Percentiles rank a stretch among this genome's conserved stretches.
Conservation (phyloP, 208 protist species). For the Trypanosoma rangeli region DNA sequence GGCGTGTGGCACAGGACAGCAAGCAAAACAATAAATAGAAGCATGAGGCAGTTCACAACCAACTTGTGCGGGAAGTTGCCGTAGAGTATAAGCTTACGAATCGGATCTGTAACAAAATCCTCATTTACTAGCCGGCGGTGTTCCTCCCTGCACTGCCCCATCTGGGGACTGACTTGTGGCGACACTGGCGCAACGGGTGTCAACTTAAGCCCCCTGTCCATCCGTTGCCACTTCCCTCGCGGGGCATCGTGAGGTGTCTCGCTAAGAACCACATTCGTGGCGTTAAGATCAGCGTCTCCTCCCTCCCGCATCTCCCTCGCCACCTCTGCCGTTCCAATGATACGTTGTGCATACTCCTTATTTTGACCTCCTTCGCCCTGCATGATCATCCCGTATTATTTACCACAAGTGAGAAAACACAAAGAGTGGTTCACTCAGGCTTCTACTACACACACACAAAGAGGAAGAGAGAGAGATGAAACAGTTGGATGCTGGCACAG, state of each 20-base stretch:
- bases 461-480: background rate
- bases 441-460: background rate
- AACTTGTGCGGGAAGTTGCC: slow-evolving; percentile 49
- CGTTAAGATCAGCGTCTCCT: background rate
- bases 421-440: background rate
- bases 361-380: background rate
- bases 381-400: background rate
- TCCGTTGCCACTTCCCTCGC: background rate
- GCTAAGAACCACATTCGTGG: background rate
- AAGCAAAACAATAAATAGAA: slow-evolving; percentile 37
- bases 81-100: slow-evolving; percentile 37
- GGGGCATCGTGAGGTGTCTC: background rate
- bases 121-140: slow-evolving; percentile 31
- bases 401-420: background rate
- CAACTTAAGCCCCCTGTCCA: background rate
- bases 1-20: slow-evolving; percentile 40
- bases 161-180: background rate
- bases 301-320: background rate
- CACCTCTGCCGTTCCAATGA: background rate
- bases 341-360: background rate
- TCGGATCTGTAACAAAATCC: slow-evolving; percentile 44
- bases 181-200: background rate
- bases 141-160: background rate
- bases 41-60: slow-evolving; percentile 38
- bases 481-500: no score